Percentiles rank a stretch among this genome's conserved stretches.
Evolutionary conservation across 306 rosid species (phyloP).

Genomic region (Glycyrrhiza uralensis): DNA sequence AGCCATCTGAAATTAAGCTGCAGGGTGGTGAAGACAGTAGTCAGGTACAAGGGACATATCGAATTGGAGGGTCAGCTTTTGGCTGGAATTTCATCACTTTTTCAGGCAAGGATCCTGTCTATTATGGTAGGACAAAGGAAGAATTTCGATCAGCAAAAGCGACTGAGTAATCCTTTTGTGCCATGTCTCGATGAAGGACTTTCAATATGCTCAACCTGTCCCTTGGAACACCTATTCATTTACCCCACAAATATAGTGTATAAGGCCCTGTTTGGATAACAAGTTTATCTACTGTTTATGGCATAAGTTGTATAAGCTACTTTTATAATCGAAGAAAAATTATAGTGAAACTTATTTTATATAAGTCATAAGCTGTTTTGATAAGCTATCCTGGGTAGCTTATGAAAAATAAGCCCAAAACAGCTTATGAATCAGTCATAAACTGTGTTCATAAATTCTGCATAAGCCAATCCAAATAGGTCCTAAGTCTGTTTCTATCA

Average conservation of each 20-base stretch:
- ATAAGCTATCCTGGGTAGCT: too few species aligned
- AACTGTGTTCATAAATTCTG: too few species aligned
- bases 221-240: background rate
- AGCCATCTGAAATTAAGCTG: constrained; percentile 37
- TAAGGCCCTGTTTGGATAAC: too few species aligned
- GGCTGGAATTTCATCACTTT: constrained; percentile 86
- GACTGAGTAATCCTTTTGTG: background rate
- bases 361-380: too few species aligned
- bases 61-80: constrained; percentile 90
- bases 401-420: too few species aligned
- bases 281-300: too few species aligned
- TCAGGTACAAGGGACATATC: constrained; percentile 42
- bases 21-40: constrained; percentile 42
- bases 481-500: background rate
- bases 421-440: too few species aligned
- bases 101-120: constrained; percentile 51
- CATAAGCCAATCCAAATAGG: too few species aligned
- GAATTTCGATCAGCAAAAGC: constrained; percentile 40
- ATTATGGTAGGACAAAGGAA: constrained; percentile 72
- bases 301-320: too few species aligned
- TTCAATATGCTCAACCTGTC: background rate
- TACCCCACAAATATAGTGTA: background rate
- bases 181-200: constrained; percentile 4
- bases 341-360: too few species aligned
- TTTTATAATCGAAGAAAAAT: too few species aligned